Evolutionary conservation across 345 rosid genomes (phyloP), one percentile per base, ranked within the genome.

Genomic region (Excoecaria cochinchinensis): DNA sequence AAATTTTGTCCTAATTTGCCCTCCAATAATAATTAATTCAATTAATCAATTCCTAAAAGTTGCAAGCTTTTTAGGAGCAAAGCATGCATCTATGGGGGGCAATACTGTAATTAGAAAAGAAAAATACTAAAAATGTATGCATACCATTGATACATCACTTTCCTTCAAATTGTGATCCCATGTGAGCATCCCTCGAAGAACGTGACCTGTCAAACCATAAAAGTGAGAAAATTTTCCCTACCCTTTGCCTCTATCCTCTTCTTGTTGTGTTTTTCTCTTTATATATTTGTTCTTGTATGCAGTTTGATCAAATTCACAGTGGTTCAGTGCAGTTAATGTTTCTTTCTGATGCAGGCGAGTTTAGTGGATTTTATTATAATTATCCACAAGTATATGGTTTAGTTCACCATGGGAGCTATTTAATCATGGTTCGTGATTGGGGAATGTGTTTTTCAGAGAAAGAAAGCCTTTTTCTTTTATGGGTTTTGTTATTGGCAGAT

Each of bases 181-280:
- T 86, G 92, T 89, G 92, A 85, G 82, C 75, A 44, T 73, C 75
- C 80, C 86, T 85, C 81, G 88, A 80, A 79, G 83, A 60, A 50
- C 51, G 89, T 44, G 89, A 82, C 84, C 86, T 76, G 70, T 79
- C 87, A 79, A 70, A 62, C 78, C 83, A 76, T 80, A 74, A 83
- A 76, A 69, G 69, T 48, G 67, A 60, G 74, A 66, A 25, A 70
- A 44, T 50, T 31, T 68, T 76, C 84, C 84, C 82, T 76, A 74
- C 79, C 57, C 56, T 51, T 80, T 58, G 83, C 89, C 73, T 61
- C 61, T 22, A 6, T 73, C 63, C 22, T 17, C 40, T 61, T 25
- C 24, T 50, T 58, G 55, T 19, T 63, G 11, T 72, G 42, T 67
- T 61, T 71, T 70, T 51, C 58, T 63, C 62, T 53, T 39, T 61